A percentile compares a stretch with the other conserved stretches of the same genome.
These are phyloP conservation scores for Penstemon eatonii DNA, from an alignment of 257 asterid genomes.

Conservation along the genomic window DNA sequence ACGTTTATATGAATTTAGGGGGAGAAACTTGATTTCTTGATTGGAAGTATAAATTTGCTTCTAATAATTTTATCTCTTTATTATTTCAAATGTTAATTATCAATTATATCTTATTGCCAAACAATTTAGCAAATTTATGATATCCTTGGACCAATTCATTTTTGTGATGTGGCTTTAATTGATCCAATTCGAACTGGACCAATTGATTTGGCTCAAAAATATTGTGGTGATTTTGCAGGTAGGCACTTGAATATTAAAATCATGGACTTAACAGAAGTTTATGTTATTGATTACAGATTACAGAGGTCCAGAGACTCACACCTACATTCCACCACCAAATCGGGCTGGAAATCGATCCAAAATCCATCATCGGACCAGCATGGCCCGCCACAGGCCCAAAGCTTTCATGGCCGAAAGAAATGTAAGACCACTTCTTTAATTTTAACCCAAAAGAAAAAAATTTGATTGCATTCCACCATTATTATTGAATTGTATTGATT, in stretches of 20 bases:
- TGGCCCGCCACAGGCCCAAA: slow-evolving; percentile 20
- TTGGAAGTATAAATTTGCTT: too few species aligned
- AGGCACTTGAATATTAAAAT: slow-evolving; percentile 17
- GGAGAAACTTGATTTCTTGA: too few species aligned
- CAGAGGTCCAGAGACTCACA: slow-evolving; percentile 60
- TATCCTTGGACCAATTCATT: too few species aligned
- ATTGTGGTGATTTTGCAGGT: background rate
- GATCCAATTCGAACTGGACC: too few species aligned
- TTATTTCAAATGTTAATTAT: too few species aligned
- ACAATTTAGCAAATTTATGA: too few species aligned
- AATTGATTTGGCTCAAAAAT: too few species aligned
- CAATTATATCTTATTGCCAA: too few species aligned
- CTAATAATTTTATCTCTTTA: too few species aligned
- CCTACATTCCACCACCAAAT: slow-evolving; percentile 48
- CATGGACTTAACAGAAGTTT: slow-evolving; percentile 30
- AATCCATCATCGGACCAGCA: slow-evolving; percentile 26
- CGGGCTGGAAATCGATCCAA: slow-evolving; percentile 28
- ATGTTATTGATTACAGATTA: slow-evolving; percentile 53
- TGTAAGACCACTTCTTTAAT: slow-evolving; percentile 24
- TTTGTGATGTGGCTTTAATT: too few species aligned
- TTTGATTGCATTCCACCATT: background rate
- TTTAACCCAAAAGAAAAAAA: background rate
- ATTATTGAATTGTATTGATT: background rate
- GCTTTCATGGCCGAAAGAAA: slow-evolving; percentile 14
- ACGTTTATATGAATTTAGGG: too few species aligned